Conservation (phyloP, 2,329 filamentous ascomycete genomes). For the Thelonectria olida region DNA sequence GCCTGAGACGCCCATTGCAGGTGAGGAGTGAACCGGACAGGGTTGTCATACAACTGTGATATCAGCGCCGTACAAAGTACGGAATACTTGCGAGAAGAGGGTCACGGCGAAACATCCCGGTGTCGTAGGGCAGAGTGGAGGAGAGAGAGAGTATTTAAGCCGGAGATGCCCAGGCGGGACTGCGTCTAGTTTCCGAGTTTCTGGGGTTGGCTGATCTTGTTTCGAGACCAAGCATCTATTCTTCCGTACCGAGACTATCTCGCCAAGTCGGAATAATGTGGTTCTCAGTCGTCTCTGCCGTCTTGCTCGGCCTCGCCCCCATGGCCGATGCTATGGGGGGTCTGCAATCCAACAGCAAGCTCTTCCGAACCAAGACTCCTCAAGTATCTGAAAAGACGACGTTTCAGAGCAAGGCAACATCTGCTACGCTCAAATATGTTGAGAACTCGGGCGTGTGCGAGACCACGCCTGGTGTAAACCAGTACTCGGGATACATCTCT, state of each 20-base stretch:
- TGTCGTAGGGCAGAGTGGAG: neutral
- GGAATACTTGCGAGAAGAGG: neutral
- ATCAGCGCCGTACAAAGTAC: neutral
- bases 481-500: slow-evolving; percentile 71
- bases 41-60: slow-evolving; percentile 4
- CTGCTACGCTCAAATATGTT: slow-evolving; percentile 35
- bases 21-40: no score
- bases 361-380: slow-evolving; percentile 25
- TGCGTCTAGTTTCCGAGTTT: neutral
- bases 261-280: slow-evolving; percentile 22
- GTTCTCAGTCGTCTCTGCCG: slow-evolving; percentile 27
- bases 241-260: neutral
- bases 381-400: slow-evolving; percentile 18
- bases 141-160: neutral
- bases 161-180: neutral
- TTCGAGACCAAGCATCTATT: neutral
- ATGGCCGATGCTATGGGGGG: slow-evolving; percentile 30
- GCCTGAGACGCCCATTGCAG: slow-evolving; percentile 12
- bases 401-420: slow-evolving; percentile 33
- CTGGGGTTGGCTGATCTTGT: neutral
- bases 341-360: slow-evolving; percentile 27
- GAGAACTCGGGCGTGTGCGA: slow-evolving; percentile 58
- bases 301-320: slow-evolving; percentile 28
- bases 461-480: slow-evolving; percentile 69
- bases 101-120: no score